Evolutionary conservation across 495 filamentous ascomycete genomes (phyloP), one percentile per base, ranked within the genome.

Genomic region (Cercophora sp.): DNA sequence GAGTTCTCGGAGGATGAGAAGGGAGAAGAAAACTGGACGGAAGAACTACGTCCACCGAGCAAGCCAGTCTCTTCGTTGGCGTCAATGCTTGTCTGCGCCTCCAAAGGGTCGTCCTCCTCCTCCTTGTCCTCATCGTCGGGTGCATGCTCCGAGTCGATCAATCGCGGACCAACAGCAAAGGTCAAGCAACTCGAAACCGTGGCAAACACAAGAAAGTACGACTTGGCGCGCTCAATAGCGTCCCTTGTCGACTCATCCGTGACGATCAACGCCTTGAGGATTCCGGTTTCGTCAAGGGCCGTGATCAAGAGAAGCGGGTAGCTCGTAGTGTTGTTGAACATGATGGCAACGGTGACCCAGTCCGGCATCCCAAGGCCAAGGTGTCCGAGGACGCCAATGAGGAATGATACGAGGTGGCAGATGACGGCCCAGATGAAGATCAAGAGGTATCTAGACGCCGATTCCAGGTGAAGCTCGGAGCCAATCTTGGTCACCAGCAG

Each of bases 321-420:
- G 23, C 76, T 80, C 1, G 84, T 87, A 0, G 87, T 88, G 59
- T 90, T 92, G 70, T 89, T 91, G 70, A 90, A 88, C 34, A 83
- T 74, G 41, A 87, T 75, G 1, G 84, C 82, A 0, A 83, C 81
- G 0, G 80, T 81, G 11, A 79, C 76, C 85, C 85, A 91, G 43
- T 70, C 66, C 2, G 85, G 87, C 27, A 89, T 60, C 26, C 58
- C 60, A n/a, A 74, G 56, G 15, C 63, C 56, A 16, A 64, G 49
- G 35, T 67, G 62, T 20, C 62, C 68, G 19, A 73, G 54, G 32
- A 72, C 60, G 27, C 72, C 71, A 43, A 75, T 64, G 22, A 66
- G 55, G 35, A 72, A 74, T 9, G 74, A 75, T 8, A 72, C 55
- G 29, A 67, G 54, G 52, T 74, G 69, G 64, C 70, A 76, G 48